Conservation (phyloP, 768 basidiomycete genomes). For the Mycena maculata region DNA sequence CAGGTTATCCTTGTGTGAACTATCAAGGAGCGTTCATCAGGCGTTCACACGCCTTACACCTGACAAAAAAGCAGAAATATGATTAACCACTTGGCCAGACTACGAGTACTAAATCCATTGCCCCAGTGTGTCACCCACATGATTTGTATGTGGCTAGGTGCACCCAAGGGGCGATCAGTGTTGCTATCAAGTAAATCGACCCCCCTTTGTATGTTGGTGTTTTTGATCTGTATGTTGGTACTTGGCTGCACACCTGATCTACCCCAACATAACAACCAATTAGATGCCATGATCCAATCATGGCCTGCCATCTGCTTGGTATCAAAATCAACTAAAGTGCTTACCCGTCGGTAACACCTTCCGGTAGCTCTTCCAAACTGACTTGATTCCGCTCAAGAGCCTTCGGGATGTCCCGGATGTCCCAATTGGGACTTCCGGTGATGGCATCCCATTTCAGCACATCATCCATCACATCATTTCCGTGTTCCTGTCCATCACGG, state of each 20-base stretch:
- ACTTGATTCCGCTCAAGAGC: not conserved
- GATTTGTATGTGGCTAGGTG: no score
- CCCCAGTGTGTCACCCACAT: no score
- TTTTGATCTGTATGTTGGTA: no score
- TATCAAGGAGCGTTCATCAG: no score
- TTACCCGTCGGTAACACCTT: not conserved
- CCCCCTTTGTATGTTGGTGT: no score
- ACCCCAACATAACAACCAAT: not conserved
- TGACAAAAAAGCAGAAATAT: no score
- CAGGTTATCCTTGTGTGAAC: no score
- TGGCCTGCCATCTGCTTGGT: not conserved
- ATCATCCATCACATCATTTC: not conserved
- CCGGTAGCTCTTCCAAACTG: not conserved
- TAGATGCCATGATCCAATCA: not conserved
- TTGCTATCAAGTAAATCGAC: no score
- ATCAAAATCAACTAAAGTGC: not conserved
- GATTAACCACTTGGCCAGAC: no score
- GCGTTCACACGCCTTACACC: no score
- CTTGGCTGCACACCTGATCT: not conserved
- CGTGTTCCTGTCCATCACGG: not conserved
- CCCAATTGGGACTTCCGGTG: not conserved
- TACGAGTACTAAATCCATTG: no score
- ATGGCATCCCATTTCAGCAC: not conserved
- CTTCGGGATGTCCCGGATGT: not conserved
- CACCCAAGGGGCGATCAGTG: no score